Conservation (phyloP, 306 rosid genomes). For the Medicago ruthenica region DNA sequence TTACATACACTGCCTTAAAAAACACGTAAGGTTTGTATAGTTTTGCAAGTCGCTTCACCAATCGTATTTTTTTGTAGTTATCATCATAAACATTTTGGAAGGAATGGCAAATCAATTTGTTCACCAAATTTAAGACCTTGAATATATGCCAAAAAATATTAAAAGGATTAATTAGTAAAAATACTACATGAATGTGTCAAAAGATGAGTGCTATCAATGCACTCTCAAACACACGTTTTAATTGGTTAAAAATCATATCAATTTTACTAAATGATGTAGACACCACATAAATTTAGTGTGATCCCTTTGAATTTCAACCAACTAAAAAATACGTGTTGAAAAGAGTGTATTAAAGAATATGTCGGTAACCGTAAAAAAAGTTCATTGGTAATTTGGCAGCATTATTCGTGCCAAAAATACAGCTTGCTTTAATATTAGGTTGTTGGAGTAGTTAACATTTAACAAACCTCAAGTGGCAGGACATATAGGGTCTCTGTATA, state of each 20-base stretch:
- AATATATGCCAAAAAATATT: background rate
- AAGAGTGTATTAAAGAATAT: too few species aligned
- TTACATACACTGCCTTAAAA: constrained; percentile 48
- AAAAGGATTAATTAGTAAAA: background rate
- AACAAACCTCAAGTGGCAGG: constrained; percentile 53
- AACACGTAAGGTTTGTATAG: constrained; percentile 44
- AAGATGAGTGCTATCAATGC: background rate
- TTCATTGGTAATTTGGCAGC: too few species aligned
- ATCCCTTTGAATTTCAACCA: background rate
- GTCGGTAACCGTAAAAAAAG: too few species aligned
- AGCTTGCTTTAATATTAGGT: background rate
- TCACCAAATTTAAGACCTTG: constrained; percentile 48
- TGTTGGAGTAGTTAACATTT: background rate
- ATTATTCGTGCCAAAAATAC: background rate
- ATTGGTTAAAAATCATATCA: too few species aligned
- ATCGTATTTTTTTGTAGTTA: constrained; percentile 3
- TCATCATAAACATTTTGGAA: constrained; percentile 13
- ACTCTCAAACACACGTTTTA: too few species aligned
- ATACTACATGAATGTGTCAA: background rate
- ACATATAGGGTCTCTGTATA: constrained; percentile 33
- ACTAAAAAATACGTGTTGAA: background rate
- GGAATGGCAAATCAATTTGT: constrained; percentile 3
- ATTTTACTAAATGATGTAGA: too few species aligned
- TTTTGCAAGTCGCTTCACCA: constrained; percentile 32
- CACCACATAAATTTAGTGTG: background rate